Evolutionary conservation across 2,329 filamentous ascomycete species (phyloP), one percentile per base, ranked within the genome.

Genomic region (Kalaharituber pfeilii): DNA sequence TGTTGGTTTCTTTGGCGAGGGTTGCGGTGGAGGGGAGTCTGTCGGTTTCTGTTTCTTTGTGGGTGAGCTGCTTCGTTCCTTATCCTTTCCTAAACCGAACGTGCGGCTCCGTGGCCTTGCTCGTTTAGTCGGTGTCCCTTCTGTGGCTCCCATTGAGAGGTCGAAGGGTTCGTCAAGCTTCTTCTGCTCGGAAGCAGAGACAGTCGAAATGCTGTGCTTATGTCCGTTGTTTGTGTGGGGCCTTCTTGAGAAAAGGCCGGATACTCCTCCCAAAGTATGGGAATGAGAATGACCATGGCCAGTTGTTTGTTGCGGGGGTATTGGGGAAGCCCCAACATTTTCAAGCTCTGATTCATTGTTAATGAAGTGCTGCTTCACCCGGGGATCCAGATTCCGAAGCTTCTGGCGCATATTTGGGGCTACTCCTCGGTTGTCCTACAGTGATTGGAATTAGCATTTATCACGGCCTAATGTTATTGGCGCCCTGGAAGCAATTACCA

Each of bases 291-390:
- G n/a, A 36, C 24, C 55, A 53, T 45, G 56, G 65, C 64, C 52
- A 18, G 66, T 69, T 55, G 62, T 63, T 66, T 62, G 49, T 60
- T 63, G 65, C 67, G 47, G 65, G 64, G 36, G 66, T 65, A 18
- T 63, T 60, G 29, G 62, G 55, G 62, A 71, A 73, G 60, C 67
- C 69, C 59, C 71, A 60, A 67, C 62, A 71, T 73, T 61, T 67
- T 69, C 59, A 71, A 60, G 69, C 71, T 65, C 66, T 69, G 64
- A 66, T 69, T 95, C 85, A 67, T 94, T 88, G 52, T 82, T 81
- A 63, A 96, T 87, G 64, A 98, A 93, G 65, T 96, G 88, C 66
- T 87, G 85, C 70, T 98, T 98, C 71, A 96, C 88, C 30, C 84
- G 83, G 60, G 86, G 77, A 59, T 85, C 86, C 57, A 98, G 72